Percentiles rank a stretch among this genome's conserved stretches.
Conservation (phyloP, 148 eudicot genomes). For the Camellia japonica region DNA sequence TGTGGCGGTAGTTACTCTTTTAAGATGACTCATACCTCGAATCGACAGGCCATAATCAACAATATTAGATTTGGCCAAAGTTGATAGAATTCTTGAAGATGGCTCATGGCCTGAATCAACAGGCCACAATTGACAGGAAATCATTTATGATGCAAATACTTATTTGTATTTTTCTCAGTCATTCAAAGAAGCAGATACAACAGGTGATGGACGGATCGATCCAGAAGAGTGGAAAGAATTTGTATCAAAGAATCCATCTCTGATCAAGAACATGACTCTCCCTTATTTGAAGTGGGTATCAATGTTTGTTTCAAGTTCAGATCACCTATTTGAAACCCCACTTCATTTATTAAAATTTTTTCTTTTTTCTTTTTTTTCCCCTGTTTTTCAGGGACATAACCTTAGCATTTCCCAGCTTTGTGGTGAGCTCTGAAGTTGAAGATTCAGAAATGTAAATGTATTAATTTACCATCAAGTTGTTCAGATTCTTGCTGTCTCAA, state of each 20-base stretch:
- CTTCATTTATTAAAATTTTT: too few relatives aligned
- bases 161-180: conserved; percentile 36
- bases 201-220: conserved; percentile 79
- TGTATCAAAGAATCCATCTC: conserved; percentile 73
- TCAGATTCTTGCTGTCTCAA: not conserved
- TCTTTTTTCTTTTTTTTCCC: not conserved
- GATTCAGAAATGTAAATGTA: conserved; percentile 40
- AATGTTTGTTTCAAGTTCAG: conserved; percentile 1
- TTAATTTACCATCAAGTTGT: not conserved
- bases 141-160: too few relatives aligned
- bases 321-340: not conserved
- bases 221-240: conserved; percentile 83
- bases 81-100: too few relatives aligned
- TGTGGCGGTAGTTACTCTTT: too few relatives aligned
- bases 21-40: too few relatives aligned
- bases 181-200: conserved; percentile 67
- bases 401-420: conserved; percentile 85
- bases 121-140: too few relatives aligned
- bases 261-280: conserved; percentile 96
- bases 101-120: too few relatives aligned
- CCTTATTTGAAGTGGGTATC: conserved; percentile 79
- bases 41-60: too few relatives aligned
- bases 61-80: too few relatives aligned
- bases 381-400: conserved; percentile 67
- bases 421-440: conserved; percentile 59